A percentile compares a stretch with the other conserved stretches of the same genome.
phyloP scores from a whole-genome alignment of 192 early-diverging fungal genomes.

The Thamnidium elegans region DNA sequence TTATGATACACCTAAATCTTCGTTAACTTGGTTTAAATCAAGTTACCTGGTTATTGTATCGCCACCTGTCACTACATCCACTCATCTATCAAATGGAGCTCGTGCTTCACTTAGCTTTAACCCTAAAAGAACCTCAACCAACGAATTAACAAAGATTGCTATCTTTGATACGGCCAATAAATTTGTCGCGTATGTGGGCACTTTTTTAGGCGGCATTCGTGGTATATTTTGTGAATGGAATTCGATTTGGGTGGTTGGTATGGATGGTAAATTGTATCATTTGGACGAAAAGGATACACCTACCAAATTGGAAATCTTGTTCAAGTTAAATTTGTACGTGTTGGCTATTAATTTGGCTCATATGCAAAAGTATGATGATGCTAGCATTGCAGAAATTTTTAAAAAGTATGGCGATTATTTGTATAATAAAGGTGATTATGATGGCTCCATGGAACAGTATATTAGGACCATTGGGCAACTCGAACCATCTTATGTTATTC shows the following conservation, averaged over 20 bases:
- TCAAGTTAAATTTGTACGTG: slow-evolving; percentile 86
- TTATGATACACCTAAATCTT: slow-evolving; percentile 76
- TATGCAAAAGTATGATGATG: slow-evolving; percentile 76
- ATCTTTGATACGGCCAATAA: slow-evolving; percentile 93
- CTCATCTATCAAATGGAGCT: slow-evolving; percentile 33
- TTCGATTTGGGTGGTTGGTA: slow-evolving; percentile 81
- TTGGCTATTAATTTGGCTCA: slow-evolving; percentile 78
- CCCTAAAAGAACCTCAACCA: slow-evolving; percentile 23
- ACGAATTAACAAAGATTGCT: slow-evolving; percentile 58
- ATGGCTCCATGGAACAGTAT: slow-evolving; percentile 90
- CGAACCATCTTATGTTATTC: slow-evolving; percentile 95
- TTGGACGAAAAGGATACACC: slow-evolving; percentile 87
- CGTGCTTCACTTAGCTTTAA: slow-evolving; percentile 21
- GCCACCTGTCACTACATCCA: slow-evolving; percentile 43
- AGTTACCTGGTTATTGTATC: slow-evolving; percentile 72
- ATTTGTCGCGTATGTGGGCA: slow-evolving; percentile 83
- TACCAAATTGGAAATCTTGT: slow-evolving; percentile 84
- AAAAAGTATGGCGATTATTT: slow-evolving; percentile 88
- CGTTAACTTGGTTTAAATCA: slow-evolving; percentile 66
- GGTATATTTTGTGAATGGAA: slow-evolving; percentile 87
- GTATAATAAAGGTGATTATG: slow-evolving; percentile 74
- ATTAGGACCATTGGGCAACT: slow-evolving; percentile 87
- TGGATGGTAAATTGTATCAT: slow-evolving; percentile 73
- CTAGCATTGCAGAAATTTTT: slow-evolving; percentile 88
- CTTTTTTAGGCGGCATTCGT: slow-evolving; percentile 66